Evolutionary conservation across 176 grass and related monocot species (phyloP).

Genomic region (Oryza glaberrima): DNA sequence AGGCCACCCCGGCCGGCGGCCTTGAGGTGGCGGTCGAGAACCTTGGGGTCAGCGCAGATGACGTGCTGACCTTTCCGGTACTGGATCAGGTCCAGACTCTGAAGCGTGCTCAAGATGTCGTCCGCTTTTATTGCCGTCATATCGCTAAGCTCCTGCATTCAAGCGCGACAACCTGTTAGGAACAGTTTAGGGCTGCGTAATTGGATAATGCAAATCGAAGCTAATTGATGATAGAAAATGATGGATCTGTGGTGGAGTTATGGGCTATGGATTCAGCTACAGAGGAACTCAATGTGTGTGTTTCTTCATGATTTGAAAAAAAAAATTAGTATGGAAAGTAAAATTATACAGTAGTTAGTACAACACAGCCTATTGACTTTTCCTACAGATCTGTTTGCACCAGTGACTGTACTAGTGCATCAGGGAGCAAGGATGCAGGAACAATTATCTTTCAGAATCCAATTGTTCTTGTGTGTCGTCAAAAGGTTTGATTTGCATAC

Average conservation of each 20-base stretch:
- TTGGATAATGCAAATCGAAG: background rate
- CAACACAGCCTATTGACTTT: background rate
- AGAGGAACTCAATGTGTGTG: background rate
- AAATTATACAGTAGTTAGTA: background rate
- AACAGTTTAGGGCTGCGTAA: slow-evolving; percentile 15
- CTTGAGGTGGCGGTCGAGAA: slow-evolving; percentile 93
- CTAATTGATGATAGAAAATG: background rate
- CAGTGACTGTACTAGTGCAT: background rate
- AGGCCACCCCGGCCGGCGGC: slow-evolving; percentile 86
- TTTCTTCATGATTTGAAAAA: background rate
- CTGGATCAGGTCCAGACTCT: slow-evolving; percentile 89
- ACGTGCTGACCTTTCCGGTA: slow-evolving; percentile 97
- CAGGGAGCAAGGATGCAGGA: slow-evolving; percentile 20
- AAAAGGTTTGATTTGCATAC: slow-evolving; percentile 29
- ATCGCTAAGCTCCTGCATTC: slow-evolving; percentile 84
- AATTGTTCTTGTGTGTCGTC: slow-evolving; percentile 26
- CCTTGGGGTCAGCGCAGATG: slow-evolving; percentile 92
- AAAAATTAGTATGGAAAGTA: background rate
- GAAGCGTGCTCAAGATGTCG: slow-evolving; percentile 86
- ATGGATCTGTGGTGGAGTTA: background rate
- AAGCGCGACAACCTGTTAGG: background rate
- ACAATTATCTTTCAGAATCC: slow-evolving; percentile 44
- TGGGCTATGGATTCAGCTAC: background rate
- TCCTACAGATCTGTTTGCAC: background rate
- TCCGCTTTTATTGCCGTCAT: slow-evolving; percentile 97